A percentile compares a stretch with the other conserved stretches of the same genome.
Evolutionary conservation across 352 stramenopile genomes (phyloP).

Genomic region (Pythium aquatile): DNA sequence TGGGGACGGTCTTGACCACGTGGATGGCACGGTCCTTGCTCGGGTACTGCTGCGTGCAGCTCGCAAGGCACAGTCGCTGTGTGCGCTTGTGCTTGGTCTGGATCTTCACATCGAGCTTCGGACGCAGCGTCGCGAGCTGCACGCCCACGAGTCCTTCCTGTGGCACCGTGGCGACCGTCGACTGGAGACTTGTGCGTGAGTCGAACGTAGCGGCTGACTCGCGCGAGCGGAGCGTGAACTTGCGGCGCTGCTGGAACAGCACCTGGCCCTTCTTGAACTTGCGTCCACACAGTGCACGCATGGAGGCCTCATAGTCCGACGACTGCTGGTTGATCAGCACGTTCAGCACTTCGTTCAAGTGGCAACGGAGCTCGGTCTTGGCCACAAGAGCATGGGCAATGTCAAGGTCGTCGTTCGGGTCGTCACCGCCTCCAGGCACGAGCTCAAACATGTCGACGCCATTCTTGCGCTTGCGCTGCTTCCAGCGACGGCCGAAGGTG

Average conservation of each 20-base stretch:
- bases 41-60: constrained; percentile 40
- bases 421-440: constrained; percentile 19
- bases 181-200: not conserved
- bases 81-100: constrained; percentile 31
- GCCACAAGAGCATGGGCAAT: constrained; percentile 46
- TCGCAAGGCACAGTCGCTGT: constrained; percentile 50
- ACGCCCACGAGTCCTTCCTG: constrained; percentile 12
- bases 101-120: constrained; percentile 8
- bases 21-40: constrained; percentile 43
- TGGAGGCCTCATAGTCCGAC: constrained; percentile 39
- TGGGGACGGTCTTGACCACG: constrained; percentile 55
- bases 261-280: constrained; percentile 50
- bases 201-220: constrained; percentile 26
- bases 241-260: constrained; percentile 39
- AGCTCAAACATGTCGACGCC: constrained; percentile 45
- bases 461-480: constrained; percentile 27
- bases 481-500: constrained; percentile 35
- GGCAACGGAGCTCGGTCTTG: constrained; percentile 49
- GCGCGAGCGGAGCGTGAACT: not conserved
- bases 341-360: constrained; percentile 63
- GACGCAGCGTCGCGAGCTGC: constrained; percentile 9
- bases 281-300: constrained; percentile 46
- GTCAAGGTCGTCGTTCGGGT: constrained; percentile 40
- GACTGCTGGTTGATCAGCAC: constrained; percentile 50
- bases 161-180: not conserved